Conservation (phyloP, 129 eudicot species). For the Oenanthe sinensis region DNA sequence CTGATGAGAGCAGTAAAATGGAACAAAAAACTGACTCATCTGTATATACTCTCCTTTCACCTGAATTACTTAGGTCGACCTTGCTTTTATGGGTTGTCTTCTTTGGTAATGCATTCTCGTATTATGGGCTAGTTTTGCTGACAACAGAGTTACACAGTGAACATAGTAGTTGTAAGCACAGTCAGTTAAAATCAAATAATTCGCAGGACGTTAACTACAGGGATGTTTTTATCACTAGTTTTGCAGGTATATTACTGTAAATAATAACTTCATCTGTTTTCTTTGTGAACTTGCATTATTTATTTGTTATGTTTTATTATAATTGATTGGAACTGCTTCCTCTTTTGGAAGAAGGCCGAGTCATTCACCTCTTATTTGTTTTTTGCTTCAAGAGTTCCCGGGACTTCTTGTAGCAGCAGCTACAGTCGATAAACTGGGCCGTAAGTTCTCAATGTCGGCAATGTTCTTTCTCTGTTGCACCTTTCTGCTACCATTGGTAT, state of each 20-base stretch:
- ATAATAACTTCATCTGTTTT: neutral
- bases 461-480: slow-evolving; percentile 60
- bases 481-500: slow-evolving; percentile 16
- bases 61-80: slow-evolving; percentile 46
- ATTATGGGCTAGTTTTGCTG: slow-evolving; percentile 63
- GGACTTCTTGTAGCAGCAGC: slow-evolving; percentile 63
- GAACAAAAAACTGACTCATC: slow-evolving; percentile 28
- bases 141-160: slow-evolving; percentile 54
- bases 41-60: slow-evolving; percentile 45
- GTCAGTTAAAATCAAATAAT: slow-evolving; percentile 14
- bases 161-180: slow-evolving; percentile 27
- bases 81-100: slow-evolving; percentile 63
- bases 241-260: slow-evolving; percentile 46
- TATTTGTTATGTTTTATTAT: neutral
- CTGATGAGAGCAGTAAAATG: slow-evolving; percentile 9
- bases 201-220: slow-evolving; percentile 40
- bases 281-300: neutral
- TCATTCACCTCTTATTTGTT: slow-evolving; percentile 14
- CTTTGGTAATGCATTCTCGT: slow-evolving; percentile 63
- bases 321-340: neutral
- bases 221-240: slow-evolving; percentile 66
- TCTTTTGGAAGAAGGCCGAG: neutral
- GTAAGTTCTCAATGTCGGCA: slow-evolving; percentile 24
- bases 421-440: slow-evolving; percentile 55
- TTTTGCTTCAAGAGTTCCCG: slow-evolving; percentile 54